Conservation (phyloP, 1,139 yeast species). For the Candida sp. region DNA sequence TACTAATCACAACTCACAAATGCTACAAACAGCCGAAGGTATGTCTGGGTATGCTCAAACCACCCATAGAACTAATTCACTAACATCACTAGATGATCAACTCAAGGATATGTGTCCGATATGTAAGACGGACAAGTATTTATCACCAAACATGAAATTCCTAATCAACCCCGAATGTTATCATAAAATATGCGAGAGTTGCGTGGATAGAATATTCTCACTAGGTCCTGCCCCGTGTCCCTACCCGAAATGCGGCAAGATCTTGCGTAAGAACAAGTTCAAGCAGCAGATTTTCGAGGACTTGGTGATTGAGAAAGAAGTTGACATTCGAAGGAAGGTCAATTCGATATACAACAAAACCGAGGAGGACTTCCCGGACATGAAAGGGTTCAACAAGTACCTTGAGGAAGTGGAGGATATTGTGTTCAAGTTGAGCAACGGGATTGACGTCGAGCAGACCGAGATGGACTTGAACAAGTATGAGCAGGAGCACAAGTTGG, state of each 20-base stretch:
- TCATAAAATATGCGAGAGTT: constrained; percentile 96
- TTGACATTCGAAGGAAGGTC: constrained; percentile 86
- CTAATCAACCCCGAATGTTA: constrained; percentile 97
- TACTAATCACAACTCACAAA: constrained; percentile 2
- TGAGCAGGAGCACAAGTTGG: constrained; percentile 76
- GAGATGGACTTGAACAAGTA: constrained; percentile 72
- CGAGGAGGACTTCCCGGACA: constrained; percentile 67
- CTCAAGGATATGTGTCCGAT: constrained; percentile 93
- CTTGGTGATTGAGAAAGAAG: constrained; percentile 85
- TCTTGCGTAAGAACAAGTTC: constrained; percentile 84
- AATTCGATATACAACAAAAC: constrained; percentile 80
- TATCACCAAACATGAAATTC: constrained; percentile 93
- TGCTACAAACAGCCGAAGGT: constrained; percentile 10
- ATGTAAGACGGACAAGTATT: constrained; percentile 93
- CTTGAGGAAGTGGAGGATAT: constrained; percentile 84
- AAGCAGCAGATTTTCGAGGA: constrained; percentile 94
- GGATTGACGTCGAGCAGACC: constrained; percentile 72
- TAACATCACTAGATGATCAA: constrained; percentile 31
- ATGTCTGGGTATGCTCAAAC: background rate
- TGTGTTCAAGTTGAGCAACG: constrained; percentile 75
- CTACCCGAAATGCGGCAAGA: constrained; percentile 88
- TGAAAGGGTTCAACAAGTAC: constrained; percentile 72
- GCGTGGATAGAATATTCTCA: constrained; percentile 93
- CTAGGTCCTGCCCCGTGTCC: constrained; percentile 98
- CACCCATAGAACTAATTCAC: background rate